phyloP scores from a whole-genome alignment of 306 rosid species.

The Lupinus albus region DNA sequence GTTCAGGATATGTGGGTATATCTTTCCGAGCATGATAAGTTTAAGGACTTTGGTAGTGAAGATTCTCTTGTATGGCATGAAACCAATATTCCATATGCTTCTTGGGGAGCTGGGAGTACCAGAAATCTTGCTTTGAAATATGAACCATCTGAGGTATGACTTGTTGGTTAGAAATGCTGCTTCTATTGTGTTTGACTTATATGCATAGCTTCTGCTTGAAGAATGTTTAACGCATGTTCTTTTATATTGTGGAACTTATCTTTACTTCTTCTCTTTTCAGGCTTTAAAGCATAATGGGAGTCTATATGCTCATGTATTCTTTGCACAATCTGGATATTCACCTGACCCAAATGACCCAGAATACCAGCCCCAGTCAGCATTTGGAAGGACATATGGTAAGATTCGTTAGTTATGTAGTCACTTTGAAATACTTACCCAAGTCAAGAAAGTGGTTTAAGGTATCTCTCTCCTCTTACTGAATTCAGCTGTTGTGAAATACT shows the following conservation, averaged over 20 bases:
- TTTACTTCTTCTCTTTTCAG: constrained; percentile 49
- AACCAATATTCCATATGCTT: constrained; percentile 78
- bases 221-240: constrained; percentile 19
- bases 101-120: constrained; percentile 73
- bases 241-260: constrained; percentile 9
- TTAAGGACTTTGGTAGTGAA: constrained; percentile 77
- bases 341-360: constrained; percentile 92
- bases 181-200: constrained; percentile 1
- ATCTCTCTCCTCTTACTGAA: constrained; percentile 39
- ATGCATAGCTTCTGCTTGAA: constrained; percentile 12
- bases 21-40: constrained; percentile 73
- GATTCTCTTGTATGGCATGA: constrained; percentile 88
- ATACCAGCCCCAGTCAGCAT: constrained; percentile 73
- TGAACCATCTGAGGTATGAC: constrained; percentile 74
- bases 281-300: constrained; percentile 78
- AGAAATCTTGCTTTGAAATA: constrained; percentile 65
- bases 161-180: background rate
- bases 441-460: constrained; percentile 28
- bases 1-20: constrained; percentile 95
- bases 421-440: background rate
- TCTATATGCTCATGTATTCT: constrained; percentile 84
- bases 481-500: constrained; percentile 75
- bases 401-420: constrained; percentile 15
- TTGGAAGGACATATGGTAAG: constrained; percentile 78
- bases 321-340: constrained; percentile 83